Evolutionary conservation across 495 filamentous ascomycete genomes (phyloP).

Genomic region (Penicillium cosmopolitanum): DNA sequence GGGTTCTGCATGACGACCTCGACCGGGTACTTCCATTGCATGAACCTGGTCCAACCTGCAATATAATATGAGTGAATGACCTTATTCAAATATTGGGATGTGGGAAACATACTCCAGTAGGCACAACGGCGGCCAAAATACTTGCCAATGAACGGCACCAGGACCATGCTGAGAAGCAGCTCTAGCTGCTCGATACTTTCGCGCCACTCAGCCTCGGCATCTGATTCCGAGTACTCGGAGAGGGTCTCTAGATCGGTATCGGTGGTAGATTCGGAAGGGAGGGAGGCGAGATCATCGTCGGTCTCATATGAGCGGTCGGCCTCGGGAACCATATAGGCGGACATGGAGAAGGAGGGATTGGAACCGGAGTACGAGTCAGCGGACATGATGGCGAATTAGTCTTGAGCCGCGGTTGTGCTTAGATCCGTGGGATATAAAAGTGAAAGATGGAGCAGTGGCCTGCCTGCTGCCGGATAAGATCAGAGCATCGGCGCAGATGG

Average conservation of each 20-base stretch:
- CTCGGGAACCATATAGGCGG: slow-evolving; percentile 47
- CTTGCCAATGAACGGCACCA: slow-evolving; percentile 91
- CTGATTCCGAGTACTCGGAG: slow-evolving; percentile 55
- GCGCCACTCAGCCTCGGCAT: slow-evolving; percentile 93
- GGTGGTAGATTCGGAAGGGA: slow-evolving; percentile 72
- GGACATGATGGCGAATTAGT: slow-evolving; percentile 29
- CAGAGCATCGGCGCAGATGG: slow-evolving; percentile 27
- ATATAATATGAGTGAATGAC: background rate
- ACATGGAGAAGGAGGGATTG: slow-evolving; percentile 48
- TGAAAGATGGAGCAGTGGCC: slow-evolving; percentile 37
- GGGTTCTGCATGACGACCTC: slow-evolving; percentile 62
- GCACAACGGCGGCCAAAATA: slow-evolving; percentile 92
- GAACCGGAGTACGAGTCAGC: slow-evolving; percentile 36
- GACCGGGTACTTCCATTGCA: slow-evolving; percentile 79
- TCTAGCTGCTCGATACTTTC: slow-evolving; percentile 91
- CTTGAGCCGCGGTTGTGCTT: background rate
- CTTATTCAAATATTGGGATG: background rate
- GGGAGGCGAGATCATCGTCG: slow-evolving; percentile 75
- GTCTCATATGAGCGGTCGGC: slow-evolving; percentile 45
- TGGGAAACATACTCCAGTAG: slow-evolving; percentile 76
- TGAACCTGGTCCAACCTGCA: slow-evolving; percentile 71
- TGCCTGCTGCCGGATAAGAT: slow-evolving; percentile 41
- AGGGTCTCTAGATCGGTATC: slow-evolving; percentile 61
- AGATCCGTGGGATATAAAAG: slow-evolving; percentile 14
- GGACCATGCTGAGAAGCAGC: slow-evolving; percentile 86